These are phyloP conservation scores for Nicotiana tabacum DNA, from an alignment of 257 asterid genomes.

Conservation along the genomic window DNA sequence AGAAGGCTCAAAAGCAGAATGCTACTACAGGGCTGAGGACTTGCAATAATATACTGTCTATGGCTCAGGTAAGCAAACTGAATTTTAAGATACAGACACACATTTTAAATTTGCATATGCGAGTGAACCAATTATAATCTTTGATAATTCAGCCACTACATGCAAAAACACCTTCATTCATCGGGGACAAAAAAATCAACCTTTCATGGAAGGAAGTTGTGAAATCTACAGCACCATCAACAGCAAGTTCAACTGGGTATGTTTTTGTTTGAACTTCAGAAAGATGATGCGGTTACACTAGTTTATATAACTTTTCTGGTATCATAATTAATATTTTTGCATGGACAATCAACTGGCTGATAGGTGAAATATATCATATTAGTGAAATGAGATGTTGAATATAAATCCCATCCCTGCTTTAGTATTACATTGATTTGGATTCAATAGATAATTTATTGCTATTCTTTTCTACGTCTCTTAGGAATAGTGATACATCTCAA, in stretches of 20 bases:
- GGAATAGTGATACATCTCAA: neutral
- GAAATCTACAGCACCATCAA: slow-evolving; percentile 44
- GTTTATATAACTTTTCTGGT: neutral
- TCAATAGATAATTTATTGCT: neutral
- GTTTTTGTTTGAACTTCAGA: slow-evolving; percentile 14
- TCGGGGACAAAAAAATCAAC: slow-evolving; percentile 65
- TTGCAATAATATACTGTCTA: slow-evolving; percentile 83
- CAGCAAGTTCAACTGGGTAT: slow-evolving; percentile 53
- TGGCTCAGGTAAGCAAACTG: slow-evolving; percentile 52
- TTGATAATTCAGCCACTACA: slow-evolving; percentile 59
- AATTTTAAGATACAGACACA: neutral
- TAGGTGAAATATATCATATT: neutral
- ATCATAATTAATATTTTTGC: neutral
- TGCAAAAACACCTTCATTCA: slow-evolving; percentile 74
- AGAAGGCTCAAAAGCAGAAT: slow-evolving; percentile 73
- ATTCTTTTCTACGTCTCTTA: neutral
- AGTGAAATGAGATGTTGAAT: neutral
- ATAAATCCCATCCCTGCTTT: neutral
- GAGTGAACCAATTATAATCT: neutral
- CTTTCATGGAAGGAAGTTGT: slow-evolving; percentile 82
- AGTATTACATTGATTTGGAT: neutral
- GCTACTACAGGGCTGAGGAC: slow-evolving; percentile 66
- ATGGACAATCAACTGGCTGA: neutral
- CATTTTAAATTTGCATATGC: neutral
- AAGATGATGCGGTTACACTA: neutral